Conservation (phyloP, 352 stramenopile genomes). For the Pythium coloratum region DNA sequence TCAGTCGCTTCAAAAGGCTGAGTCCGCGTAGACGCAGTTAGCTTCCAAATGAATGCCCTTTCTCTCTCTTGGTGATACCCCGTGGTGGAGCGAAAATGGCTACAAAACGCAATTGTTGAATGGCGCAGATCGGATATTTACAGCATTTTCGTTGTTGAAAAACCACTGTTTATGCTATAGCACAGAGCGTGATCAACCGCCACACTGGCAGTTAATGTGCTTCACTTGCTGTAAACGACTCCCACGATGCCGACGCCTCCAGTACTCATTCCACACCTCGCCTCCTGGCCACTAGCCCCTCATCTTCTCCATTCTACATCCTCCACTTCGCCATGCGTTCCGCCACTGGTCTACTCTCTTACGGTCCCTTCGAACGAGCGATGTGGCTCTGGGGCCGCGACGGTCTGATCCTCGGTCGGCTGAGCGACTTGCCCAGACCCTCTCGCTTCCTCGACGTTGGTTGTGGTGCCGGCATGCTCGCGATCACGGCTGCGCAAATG, state of each 20-base stretch:
- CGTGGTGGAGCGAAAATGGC: too few species aligned
- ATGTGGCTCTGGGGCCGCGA: constrained; percentile 21
- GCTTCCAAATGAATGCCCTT: too few species aligned
- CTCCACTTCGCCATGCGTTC: background rate
- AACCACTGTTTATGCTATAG: background rate
- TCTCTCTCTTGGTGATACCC: too few species aligned
- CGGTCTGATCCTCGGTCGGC: constrained; percentile 12
- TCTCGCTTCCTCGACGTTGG: constrained; percentile 24
- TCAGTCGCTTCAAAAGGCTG: constrained; percentile 6
- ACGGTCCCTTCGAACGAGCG: constrained; percentile 8
- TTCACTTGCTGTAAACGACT: background rate
- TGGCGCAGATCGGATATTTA: background rate
- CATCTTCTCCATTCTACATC: background rate
- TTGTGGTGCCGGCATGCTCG: constrained; percentile 21
- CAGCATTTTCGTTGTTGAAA: background rate
- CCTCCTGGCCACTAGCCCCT: background rate
- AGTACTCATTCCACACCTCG: background rate
- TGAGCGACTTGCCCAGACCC: background rate
- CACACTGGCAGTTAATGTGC: background rate
- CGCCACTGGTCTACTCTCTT: constrained; percentile 1
- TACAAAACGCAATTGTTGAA: background rate
- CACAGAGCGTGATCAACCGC: background rate
- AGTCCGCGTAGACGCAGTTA: background rate
- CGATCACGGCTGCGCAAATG: constrained; percentile 15
- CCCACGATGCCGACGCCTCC: background rate